Evolutionary conservation across 768 basidiomycete species (phyloP), one percentile per base, ranked within the genome.

Genomic region (Boletus tylopilopsis): DNA sequence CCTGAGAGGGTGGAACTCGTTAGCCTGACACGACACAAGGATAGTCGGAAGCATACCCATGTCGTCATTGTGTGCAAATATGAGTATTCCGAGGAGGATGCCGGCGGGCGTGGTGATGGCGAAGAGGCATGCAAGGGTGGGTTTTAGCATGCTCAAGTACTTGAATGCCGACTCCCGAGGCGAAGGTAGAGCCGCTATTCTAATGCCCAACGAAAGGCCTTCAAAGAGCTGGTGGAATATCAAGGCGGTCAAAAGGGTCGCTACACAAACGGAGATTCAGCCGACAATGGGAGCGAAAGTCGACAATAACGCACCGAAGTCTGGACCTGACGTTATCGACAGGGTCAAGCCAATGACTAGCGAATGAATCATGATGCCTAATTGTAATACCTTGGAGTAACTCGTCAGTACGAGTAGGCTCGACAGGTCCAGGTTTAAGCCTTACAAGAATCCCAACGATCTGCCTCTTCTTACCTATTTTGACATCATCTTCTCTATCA

Each of bases 221-320:
- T 91, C 90, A 56, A 91, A 92, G 10, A 90, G 72, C 58, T 92
- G 90, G 61, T 92, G 90, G 64, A 91, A 91, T 22, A 81, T 71
- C 27, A 91, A 80, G 2, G 88, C 88, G 5, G 84, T 79, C 12
- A 86, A 76, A 2, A 91, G 76, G 0, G 86, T 84, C 2, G 84
- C 87, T 89, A 50, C 4, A 3, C 13, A 1, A 21, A 13, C 15
- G 29, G 24, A 25, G 15, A 7, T 30, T 64, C 15, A 56, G 23
- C 9, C 36, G 47, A 2, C 12, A 34, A 21, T 12, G 6, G 3
- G 19, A 39, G 13, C 15, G 32, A 32, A 29, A 25, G n/a, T 29
- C 21, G 45, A 44, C 0, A 51, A 39, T 27, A 19, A 76, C 83
- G 50, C 50, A 88, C 87, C 76, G 53, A 91, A 90, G 45, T 89